Base-by-base conservation (phyloP, 345 rosid genomes). In the Populus simonii region DNA sequence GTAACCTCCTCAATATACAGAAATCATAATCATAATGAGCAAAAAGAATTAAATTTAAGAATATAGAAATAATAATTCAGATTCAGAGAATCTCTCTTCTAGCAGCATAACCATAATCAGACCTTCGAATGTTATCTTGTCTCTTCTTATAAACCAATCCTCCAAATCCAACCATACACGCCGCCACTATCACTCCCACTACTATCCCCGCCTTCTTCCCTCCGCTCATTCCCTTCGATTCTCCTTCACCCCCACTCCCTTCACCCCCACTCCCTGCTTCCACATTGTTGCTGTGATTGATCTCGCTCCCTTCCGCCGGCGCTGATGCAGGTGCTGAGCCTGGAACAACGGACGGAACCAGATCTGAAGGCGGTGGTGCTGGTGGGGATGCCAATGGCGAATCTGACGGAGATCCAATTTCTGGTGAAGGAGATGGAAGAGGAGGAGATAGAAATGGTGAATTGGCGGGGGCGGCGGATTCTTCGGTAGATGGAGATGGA, bases 141-240 rank as follows among this genome's bases (percentile, higher is more conserved):
- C 99, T 89, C 88, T 87, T 89, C 88, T 88, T 92, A 79, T 86
- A 83, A 70, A 90, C 85, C 38, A 81, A 25, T 12, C 89, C 97
- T 0, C 87, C 92, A 1, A 89, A 1, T 13, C 87, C 91, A 9
- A 86, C 89, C 70, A 89, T 41, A 61, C 88, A 80, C 43, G 78
- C 92, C 35, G 87, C 90, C 66, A 76, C 83, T 1, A 90, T 22
- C 76, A 87, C 88, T 53, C 84, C 93, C 16, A 89, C 36, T 61
- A 76, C 91, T 49, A 89, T 85, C 49, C 95, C 93, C 1, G 88
- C 92, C 84, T 87, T 90, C 84, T 88, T 81, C 35, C 93, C 92
- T 29, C 89, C 89, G 79, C 83, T 80, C 76, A 82, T 82, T 73
- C 90, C 88, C 12, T 68, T 77, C 2, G 88, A 66, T 0, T 36